These are phyloP conservation scores for Hygrophorus russula DNA, from an alignment of 768 basidiomycete species.

Conservation along the genomic window DNA sequence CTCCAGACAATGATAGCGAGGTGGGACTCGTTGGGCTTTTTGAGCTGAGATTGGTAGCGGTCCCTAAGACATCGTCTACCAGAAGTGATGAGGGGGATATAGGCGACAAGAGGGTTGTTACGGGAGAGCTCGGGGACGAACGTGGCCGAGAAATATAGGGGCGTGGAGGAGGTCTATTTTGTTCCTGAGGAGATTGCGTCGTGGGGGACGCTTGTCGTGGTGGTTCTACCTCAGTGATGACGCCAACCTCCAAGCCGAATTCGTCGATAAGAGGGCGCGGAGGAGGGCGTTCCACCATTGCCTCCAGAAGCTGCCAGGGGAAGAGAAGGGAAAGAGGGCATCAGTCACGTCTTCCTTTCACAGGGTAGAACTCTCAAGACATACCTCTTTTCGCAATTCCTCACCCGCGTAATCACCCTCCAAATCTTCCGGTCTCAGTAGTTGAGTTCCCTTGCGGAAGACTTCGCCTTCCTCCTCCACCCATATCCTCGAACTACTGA, in stretches of 20 bases:
- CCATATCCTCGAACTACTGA: conserved; percentile 60
- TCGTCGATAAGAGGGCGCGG: conserved; percentile 62
- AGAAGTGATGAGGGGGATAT: conserved; percentile 1
- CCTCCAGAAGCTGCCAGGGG: conserved; percentile 55
- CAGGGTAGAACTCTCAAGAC: conserved; percentile 11
- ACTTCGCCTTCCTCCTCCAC: conserved; percentile 95
- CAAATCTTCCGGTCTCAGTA: conserved; percentile 79
- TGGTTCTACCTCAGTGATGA: conserved; percentile 5
- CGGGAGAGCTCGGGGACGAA: conserved; percentile 33
- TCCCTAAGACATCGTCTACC: background rate
- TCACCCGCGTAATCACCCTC: conserved; percentile 86
- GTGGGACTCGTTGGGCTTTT: background rate
- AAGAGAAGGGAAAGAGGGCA: conserved; percentile 1
- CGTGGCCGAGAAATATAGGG: conserved; percentile 51
- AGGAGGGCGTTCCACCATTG: conserved; percentile 78
- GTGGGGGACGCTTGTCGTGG: background rate
- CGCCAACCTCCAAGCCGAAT: conserved; percentile 31
- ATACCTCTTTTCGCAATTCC: conserved; percentile 70
- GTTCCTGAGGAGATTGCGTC: conserved; percentile 2
- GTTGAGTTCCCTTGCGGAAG: conserved; percentile 79
- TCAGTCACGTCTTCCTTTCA: background rate
- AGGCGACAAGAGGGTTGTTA: conserved; percentile 29
- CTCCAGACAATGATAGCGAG: background rate
- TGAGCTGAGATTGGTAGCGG: too few relatives aligned
- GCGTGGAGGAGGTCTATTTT: conserved; percentile 35